Conservation (phyloP, 148 eudicot species). For the Oxyria digyna region DNA sequence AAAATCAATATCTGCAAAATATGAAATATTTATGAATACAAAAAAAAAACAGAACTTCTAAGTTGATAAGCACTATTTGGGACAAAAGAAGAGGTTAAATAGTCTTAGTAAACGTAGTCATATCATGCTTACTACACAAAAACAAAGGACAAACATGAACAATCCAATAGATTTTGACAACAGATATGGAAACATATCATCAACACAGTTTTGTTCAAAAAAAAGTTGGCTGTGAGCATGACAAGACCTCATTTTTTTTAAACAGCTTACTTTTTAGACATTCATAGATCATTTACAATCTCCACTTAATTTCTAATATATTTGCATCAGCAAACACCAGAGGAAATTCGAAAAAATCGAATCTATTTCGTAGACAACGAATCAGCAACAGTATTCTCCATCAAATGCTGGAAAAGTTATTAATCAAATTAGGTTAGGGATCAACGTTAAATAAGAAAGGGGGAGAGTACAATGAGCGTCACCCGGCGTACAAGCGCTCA, state of each 20-base stretch:
- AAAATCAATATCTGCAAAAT: conserved; percentile 2
- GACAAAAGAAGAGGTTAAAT: not conserved
- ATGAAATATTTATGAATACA: not conserved
- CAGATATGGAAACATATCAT: too few species aligned
- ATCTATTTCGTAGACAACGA: not conserved
- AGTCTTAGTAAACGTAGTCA: not conserved
- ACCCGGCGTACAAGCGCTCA: too few species aligned
- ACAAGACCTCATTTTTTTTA: not conserved
- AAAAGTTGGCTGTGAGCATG: not conserved
- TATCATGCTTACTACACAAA: not conserved
- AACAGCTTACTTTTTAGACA: not conserved
- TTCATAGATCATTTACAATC: not conserved
- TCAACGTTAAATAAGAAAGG: not conserved
- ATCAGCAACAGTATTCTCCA: not conserved
- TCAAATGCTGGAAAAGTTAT: not conserved
- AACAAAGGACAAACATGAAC: too few species aligned
- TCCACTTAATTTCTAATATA: not conserved
- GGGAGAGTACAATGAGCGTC: not conserved
- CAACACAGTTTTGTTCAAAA: too few species aligned
- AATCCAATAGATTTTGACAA: too few species aligned
- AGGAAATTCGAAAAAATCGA: not conserved
- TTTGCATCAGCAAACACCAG: not conserved
- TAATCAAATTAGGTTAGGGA: not conserved
- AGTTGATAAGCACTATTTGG: not conserved
- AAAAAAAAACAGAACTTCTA: not conserved